Conservation (phyloP, 164 flowering plant genomes). For the Brasenia schreberi region DNA sequence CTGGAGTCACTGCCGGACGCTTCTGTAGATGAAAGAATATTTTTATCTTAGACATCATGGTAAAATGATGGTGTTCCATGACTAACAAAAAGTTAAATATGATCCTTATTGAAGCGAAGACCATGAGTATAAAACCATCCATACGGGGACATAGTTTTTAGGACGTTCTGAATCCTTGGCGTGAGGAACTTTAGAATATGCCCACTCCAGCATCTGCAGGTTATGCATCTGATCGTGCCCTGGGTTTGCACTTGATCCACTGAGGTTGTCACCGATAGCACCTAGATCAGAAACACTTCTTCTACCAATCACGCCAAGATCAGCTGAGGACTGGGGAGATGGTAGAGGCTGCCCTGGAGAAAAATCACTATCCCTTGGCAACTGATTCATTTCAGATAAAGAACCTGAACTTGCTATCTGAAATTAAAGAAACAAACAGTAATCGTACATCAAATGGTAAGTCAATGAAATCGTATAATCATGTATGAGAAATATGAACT, state of each 20-base stretch:
- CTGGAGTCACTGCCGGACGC: constrained; percentile 68
- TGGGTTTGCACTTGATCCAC: constrained; percentile 33
- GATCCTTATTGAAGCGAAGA: neutral
- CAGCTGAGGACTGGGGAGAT: constrained; percentile 48
- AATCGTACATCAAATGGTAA: neutral
- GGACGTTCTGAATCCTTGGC: constrained; percentile 94
- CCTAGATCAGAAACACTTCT: constrained; percentile 92
- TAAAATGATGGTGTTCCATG: too few species aligned
- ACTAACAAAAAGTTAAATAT: too few species aligned
- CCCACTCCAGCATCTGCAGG: constrained; percentile 89
- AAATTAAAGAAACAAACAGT: neutral
- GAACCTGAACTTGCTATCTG: constrained; percentile 57
- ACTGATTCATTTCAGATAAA: constrained; percentile 44
- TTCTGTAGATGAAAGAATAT: constrained; percentile 28
- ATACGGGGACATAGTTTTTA: constrained; percentile 74
- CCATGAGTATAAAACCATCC: constrained; percentile 4
- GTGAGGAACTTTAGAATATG: constrained; percentile 74
- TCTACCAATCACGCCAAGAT: constrained; percentile 89
- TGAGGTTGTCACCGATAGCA: constrained; percentile 73
- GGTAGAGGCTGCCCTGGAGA: constrained; percentile 85
- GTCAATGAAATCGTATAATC: too few species aligned
- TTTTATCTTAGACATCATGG: neutral
- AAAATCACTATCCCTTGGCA: constrained; percentile 53
- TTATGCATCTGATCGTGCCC: constrained; percentile 70
- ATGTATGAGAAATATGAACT: too few species aligned